Percentiles rank a stretch among this genome's conserved stretches.
Evolutionary conservation across 208 protist genomes (phyloP).

Genomic region (Acanthamoeba lenticulata): DNA sequence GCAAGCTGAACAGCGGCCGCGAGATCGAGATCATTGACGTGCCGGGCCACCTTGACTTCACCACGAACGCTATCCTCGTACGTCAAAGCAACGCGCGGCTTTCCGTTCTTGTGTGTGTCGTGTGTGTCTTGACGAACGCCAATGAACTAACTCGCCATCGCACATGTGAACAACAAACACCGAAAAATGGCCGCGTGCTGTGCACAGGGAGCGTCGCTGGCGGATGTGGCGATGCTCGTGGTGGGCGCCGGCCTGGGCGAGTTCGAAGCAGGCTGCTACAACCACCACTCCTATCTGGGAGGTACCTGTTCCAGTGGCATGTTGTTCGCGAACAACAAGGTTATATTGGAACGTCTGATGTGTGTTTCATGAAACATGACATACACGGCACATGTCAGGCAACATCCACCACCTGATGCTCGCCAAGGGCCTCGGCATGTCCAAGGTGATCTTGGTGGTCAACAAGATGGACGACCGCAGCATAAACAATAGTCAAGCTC

Average conservation of each 20-base stretch:
- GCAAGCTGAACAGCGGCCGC: conserved; percentile 88
- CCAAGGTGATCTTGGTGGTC: conserved; percentile 90
- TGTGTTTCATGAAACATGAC: not conserved
- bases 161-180: conserved; percentile 90
- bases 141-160: not conserved
- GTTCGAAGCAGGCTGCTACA: conserved; percentile 87
- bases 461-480: conserved; percentile 94
- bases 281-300: not conserved
- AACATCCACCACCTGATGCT: conserved; percentile 87
- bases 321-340: not conserved
- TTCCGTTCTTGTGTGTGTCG: not conserved
- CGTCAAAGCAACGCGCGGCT: conserved; percentile 81
- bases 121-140: too few relatives aligned
- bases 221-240: conserved; percentile 92
- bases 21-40: conserved; percentile 99
- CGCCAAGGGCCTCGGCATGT: conserved; percentile 88
- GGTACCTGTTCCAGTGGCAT: too few relatives aligned
- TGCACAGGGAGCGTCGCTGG: conserved; percentile 79
- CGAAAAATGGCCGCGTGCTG: conserved; percentile 92
- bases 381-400: not conserved
- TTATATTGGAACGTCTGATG: too few relatives aligned
- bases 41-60: conserved; percentile 99
- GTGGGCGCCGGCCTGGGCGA: conserved; percentile 86
- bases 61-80: conserved; percentile 99
- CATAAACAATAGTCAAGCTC: not conserved